These are phyloP conservation scores for Globisporangium spiculum DNA, from an alignment of 352 stramenopile genomes.

Conservation along the genomic window DNA sequence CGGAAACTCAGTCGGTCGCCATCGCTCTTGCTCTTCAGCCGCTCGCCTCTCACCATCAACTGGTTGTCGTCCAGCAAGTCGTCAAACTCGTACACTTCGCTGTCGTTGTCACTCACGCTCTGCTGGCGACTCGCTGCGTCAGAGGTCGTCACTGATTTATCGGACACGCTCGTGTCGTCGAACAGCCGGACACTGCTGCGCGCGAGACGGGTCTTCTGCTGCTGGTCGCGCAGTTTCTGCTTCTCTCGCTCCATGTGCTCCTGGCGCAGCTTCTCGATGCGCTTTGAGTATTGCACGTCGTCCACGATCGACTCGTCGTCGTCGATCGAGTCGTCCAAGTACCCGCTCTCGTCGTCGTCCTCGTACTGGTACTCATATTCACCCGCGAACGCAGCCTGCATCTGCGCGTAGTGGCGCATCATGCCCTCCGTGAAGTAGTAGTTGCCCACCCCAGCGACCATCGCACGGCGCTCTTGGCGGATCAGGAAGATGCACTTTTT, in stretches of 20 bases:
- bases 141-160: slow-evolving; percentile 14
- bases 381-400: slow-evolving; percentile 16
- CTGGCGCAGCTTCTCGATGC: slow-evolving; percentile 56
- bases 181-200: slow-evolving; percentile 35
- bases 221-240: slow-evolving; percentile 32
- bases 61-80: slow-evolving; percentile 22
- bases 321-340: slow-evolving; percentile 31
- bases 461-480: slow-evolving; percentile 59
- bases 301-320: slow-evolving; percentile 40
- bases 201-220: slow-evolving; percentile 5
- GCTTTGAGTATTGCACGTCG: slow-evolving; percentile 46
- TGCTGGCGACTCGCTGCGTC: slow-evolving; percentile 1
- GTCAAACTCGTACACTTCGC: slow-evolving; percentile 37
- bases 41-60: neutral
- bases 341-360: slow-evolving; percentile 32
- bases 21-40: slow-evolving; percentile 1
- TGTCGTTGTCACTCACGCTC: slow-evolving; percentile 20
- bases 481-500: slow-evolving; percentile 76
- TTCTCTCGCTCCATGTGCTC: slow-evolving; percentile 68
- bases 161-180: slow-evolving; percentile 25
- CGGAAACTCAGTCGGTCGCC: neutral
- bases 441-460: slow-evolving; percentile 37
- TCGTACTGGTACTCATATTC: slow-evolving; percentile 21
- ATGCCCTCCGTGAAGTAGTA: slow-evolving; percentile 48
- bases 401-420: slow-evolving; percentile 44